phyloP scores from a whole-genome alignment of 2,329 filamentous ascomycete species.

The Aschersonia sp. region DNA sequence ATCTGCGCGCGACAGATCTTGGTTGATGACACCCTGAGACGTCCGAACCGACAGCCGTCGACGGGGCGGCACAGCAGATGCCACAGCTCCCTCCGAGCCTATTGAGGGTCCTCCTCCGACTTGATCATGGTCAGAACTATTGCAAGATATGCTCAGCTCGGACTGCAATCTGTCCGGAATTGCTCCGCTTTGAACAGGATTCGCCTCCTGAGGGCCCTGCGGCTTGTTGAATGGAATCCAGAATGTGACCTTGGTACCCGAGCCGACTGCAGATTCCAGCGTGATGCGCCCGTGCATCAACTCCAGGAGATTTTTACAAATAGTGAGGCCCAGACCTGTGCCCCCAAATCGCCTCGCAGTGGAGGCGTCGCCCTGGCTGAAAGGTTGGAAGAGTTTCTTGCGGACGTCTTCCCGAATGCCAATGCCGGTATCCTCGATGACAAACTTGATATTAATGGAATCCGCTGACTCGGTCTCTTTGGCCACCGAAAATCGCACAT shows the following conservation, averaged over 20 bases:
- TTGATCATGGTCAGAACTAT: constrained; percentile 49
- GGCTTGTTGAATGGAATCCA: constrained; percentile 66
- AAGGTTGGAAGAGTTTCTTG: constrained; percentile 62
- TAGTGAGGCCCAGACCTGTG: constrained; percentile 64
- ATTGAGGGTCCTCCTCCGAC: constrained; percentile 24
- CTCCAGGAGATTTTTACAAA: constrained; percentile 68
- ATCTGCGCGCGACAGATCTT: constrained; percentile 39
- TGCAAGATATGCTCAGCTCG: constrained; percentile 49
- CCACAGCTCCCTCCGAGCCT: constrained; percentile 12
- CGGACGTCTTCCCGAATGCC: constrained; percentile 68
- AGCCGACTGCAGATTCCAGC: constrained; percentile 50
- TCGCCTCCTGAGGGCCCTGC: constrained; percentile 30
- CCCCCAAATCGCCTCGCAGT: constrained; percentile 69
- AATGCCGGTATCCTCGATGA: constrained; percentile 65
- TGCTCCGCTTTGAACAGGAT: constrained; percentile 45
- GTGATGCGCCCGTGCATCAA: constrained; percentile 67
- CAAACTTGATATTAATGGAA: constrained; percentile 53
- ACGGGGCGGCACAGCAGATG: constrained; percentile 8
- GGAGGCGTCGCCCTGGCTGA: constrained; percentile 69
- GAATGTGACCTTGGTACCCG: constrained; percentile 61
- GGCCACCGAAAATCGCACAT: constrained; percentile 50
- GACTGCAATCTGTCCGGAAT: constrained; percentile 55
- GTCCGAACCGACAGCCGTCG: constrained; percentile 20
- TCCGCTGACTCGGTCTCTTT: constrained; percentile 51
- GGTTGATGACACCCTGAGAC: constrained; percentile 23